These are phyloP conservation scores for Hirsutella rhossiliensis DNA, from an alignment of 2,329 filamentous ascomycete species.

Conservation along the genomic window DNA sequence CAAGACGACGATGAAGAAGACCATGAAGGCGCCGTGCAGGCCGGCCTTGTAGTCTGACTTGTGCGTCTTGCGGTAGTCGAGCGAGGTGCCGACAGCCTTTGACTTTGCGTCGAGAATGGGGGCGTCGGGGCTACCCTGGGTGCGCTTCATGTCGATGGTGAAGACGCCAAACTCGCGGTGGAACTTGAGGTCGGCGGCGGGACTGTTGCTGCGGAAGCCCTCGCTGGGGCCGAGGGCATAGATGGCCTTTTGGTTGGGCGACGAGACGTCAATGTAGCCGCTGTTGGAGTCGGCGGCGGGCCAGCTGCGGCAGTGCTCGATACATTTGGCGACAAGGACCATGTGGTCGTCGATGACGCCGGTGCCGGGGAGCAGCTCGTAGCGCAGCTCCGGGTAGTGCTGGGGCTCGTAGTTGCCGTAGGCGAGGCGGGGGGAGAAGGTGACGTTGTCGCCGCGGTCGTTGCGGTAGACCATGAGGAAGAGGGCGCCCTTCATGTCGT, in stretches of 20 bases:
- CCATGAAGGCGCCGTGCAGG: conserved; percentile 40
- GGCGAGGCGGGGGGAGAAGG: conserved; percentile 41
- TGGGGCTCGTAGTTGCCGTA: conserved; percentile 39
- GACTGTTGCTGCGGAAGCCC: conserved; percentile 27
- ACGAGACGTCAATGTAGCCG: conserved; percentile 38
- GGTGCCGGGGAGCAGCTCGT: conserved; percentile 33
- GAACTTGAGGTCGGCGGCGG: conserved; percentile 32
- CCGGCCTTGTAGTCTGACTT: conserved; percentile 26
- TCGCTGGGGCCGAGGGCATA: conserved; percentile 43
- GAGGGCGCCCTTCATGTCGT: conserved; percentile 38
- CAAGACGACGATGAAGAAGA: conserved; percentile 39
- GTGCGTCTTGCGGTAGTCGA: conserved; percentile 17
- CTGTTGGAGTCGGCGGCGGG: conserved; percentile 13
- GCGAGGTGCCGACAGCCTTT: conserved; percentile 21
- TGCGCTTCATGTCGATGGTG: conserved; percentile 39
- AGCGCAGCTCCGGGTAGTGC: conserved; percentile 29
- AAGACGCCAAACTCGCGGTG: conserved; percentile 44
- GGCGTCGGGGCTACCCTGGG: conserved; percentile 30
- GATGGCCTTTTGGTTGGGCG: conserved; percentile 34
- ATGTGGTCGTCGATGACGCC: conserved; percentile 32
- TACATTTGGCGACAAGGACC: conserved; percentile 39
- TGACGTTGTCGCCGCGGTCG: conserved; percentile 33
- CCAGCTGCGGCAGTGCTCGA: conserved; percentile 39
- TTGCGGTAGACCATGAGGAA: conserved; percentile 44
- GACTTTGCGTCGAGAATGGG: conserved; percentile 24